Percentiles rank a stretch among this genome's conserved stretches.
phyloP scores from a whole-genome alignment of 306 rosid genomes.

The Gleditsia sinensis region DNA sequence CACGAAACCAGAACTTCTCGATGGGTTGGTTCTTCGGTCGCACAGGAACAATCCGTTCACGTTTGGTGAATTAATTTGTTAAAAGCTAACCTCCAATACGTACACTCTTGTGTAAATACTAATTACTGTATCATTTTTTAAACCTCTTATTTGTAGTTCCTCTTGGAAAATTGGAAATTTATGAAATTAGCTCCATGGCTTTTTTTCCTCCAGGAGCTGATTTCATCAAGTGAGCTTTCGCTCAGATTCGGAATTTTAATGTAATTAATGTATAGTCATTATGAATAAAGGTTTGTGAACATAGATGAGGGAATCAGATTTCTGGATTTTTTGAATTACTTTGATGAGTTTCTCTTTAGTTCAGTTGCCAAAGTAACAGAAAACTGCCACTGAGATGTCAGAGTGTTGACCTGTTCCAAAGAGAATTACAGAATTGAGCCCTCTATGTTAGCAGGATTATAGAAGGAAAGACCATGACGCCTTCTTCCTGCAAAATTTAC shows the following conservation, averaged over 20 bases:
- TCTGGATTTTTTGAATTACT: background rate
- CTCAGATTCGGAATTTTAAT: background rate
- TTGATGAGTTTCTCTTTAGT: background rate
- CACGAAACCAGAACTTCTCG: constrained; percentile 43
- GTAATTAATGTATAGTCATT: constrained; percentile 11
- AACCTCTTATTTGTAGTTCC: too few species aligned
- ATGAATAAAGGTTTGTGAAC: background rate
- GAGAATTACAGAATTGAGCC: too few species aligned
- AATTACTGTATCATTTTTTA: background rate
- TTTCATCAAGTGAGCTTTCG: constrained; percentile 21
- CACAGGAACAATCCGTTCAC: constrained; percentile 42
- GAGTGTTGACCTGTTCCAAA: too few species aligned
- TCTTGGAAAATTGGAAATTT: background rate
- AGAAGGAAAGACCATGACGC: too few species aligned
- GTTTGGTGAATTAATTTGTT: constrained; percentile 48
- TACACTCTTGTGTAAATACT: constrained; percentile 12
- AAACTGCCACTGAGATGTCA: too few species aligned
- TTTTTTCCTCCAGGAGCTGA: constrained; percentile 37
- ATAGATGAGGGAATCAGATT: background rate
- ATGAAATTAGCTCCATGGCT: constrained; percentile 47
- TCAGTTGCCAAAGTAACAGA: too few species aligned
- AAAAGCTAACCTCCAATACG: too few species aligned
- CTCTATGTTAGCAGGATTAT: too few species aligned
- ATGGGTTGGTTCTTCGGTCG: constrained; percentile 38
- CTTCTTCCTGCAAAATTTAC: too few species aligned